A percentile compares a stretch with the other conserved stretches of the same genome.
Conservation (phyloP, 768 basidiomycete species). For the Lactarius psammicola region DNA sequence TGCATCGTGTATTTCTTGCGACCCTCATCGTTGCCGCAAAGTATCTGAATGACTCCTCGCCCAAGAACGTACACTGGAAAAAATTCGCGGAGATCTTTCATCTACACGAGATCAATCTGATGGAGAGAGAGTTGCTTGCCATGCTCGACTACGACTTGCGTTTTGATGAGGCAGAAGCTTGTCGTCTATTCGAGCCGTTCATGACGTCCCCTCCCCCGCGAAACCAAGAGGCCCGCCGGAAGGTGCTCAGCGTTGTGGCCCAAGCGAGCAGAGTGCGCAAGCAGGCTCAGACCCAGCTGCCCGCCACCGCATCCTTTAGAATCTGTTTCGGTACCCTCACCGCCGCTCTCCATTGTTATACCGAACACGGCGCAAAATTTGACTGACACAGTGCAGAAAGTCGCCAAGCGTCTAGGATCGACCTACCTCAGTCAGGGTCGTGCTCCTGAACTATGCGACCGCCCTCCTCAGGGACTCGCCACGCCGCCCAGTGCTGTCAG, state of each 20-base stretch:
- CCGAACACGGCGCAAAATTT: slow-evolving; percentile 35
- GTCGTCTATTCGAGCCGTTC: slow-evolving; percentile 65
- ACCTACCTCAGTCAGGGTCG: slow-evolving; percentile 37
- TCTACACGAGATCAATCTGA: slow-evolving; percentile 81
- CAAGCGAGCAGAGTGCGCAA: slow-evolving; percentile 55
- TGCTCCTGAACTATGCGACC: slow-evolving; percentile 19
- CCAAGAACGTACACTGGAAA: slow-evolving; percentile 95
- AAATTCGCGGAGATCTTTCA: slow-evolving; percentile 74
- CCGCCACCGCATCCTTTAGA: slow-evolving; percentile 24
- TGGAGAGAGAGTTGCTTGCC: slow-evolving; percentile 95
- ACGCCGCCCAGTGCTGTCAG: slow-evolving; percentile 23
- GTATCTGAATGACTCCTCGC: slow-evolving; percentile 95
- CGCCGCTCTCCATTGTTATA: slow-evolving; percentile 31
- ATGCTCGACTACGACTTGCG: slow-evolving; percentile 92
- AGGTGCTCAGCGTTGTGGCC: slow-evolving; percentile 54
- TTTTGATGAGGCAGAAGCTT: slow-evolving; percentile 79
- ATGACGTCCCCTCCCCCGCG: slow-evolving; percentile 38
- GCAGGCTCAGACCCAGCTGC: slow-evolving; percentile 44
- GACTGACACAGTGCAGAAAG: slow-evolving; percentile 55
- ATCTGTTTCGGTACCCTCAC: not conserved
- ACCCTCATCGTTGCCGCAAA: slow-evolving; percentile 95
- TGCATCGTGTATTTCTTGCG: slow-evolving; percentile 94
- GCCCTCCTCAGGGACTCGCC: slow-evolving; percentile 9
- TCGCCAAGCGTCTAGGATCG: slow-evolving; percentile 56
- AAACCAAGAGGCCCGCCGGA: slow-evolving; percentile 45